These are phyloP conservation scores for Glycine tomentella DNA, from an alignment of 306 rosid genomes.

Conservation along the genomic window DNA sequence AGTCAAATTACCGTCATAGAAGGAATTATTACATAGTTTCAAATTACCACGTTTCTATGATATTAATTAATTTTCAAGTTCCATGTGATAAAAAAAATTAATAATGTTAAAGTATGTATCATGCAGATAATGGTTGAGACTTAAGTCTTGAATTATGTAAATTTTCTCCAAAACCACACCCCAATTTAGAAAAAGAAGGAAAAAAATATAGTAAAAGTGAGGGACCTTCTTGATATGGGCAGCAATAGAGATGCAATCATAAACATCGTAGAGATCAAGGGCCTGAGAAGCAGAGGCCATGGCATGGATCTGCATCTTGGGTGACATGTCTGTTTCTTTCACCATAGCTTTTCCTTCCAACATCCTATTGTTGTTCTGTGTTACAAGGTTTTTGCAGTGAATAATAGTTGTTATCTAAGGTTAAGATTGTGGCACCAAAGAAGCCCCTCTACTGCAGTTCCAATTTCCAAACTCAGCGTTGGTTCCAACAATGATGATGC, in stretches of 20 bases:
- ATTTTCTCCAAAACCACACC: background rate
- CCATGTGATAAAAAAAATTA: no score
- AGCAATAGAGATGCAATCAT: conserved; percentile 70
- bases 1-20: background rate
- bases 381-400: background rate
- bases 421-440: conserved; percentile 31
- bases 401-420: background rate
- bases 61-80: no score
- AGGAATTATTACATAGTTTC: no score
- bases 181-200: background rate
- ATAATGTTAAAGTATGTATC: no score
- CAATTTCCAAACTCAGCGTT: background rate
- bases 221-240: conserved; percentile 76
- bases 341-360: conserved; percentile 81
- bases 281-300: conserved; percentile 89
- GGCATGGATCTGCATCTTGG: conserved; percentile 81
- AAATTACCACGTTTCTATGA: background rate
- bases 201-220: background rate
- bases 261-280: conserved; percentile 84
- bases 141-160: no score
- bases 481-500: background rate
- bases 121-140: no score
- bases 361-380: conserved; percentile 50
- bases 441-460: background rate
- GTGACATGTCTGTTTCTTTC: conserved; percentile 79